These are phyloP conservation scores for Corylus americana DNA, from an alignment of 306 rosid genomes.

Conservation along the genomic window DNA sequence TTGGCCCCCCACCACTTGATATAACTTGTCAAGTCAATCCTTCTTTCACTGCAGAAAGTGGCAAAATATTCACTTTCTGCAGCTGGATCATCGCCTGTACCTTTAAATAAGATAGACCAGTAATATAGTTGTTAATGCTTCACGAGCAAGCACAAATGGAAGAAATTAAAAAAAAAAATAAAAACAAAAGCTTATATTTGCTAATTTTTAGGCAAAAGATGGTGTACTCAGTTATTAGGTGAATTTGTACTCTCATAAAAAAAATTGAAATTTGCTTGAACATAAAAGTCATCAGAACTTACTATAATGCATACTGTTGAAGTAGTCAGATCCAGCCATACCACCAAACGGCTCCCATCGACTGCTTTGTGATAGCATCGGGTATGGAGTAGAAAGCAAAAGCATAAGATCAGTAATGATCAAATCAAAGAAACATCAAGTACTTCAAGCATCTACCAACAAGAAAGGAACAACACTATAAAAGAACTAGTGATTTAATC, in stretches of 20 bases:
- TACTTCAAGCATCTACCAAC: conserved; percentile 19
- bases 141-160: conserved; percentile 17
- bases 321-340: conserved; percentile 83
- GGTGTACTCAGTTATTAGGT: conserved; percentile 8
- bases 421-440: conserved; percentile 10
- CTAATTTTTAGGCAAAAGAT: conserved; percentile 6
- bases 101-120: conserved; percentile 29
- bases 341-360: conserved; percentile 92
- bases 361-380: conserved; percentile 44
- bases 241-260: conserved; percentile 10
- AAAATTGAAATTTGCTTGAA: conserved; percentile 23
- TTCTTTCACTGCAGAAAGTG: conserved; percentile 72
- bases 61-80: conserved; percentile 64
- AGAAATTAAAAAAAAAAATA: neutral
- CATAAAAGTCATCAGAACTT: conserved; percentile 36
- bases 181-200: neutral
- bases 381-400: conserved; percentile 37
- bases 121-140: conserved; percentile 23
- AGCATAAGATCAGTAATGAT: conserved; percentile 26
- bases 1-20: conserved; percentile 95
- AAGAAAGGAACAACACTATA: conserved; percentile 16
- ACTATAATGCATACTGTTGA: conserved; percentile 74
- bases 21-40: conserved; percentile 80
- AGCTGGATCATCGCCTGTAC: conserved; percentile 78
- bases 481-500: conserved; percentile 11